Evolutionary conservation across 345 rosid genomes (phyloP), one percentile per base, ranked within the genome.

Genomic region (Linum tenue): DNA sequence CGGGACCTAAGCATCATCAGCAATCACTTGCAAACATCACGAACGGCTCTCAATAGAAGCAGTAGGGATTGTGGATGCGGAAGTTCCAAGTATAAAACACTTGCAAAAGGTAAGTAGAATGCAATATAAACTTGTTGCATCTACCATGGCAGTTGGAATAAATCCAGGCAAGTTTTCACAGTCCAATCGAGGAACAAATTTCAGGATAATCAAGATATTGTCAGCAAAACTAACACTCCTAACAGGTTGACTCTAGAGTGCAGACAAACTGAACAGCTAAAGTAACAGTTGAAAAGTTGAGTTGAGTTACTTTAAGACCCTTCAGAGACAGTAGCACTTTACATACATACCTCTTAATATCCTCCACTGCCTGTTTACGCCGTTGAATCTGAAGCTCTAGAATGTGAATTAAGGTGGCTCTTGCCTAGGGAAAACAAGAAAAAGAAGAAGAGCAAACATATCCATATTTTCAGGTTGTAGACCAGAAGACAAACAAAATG

Each of bases 331-430:
- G n/a, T 37, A 40, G 50, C 55, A 17, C 55, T 66, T 56, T 22
- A 38, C 48, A 36, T 63, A 56, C 64, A 73, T 55, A 86, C 97
- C 96, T 84, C 80, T 94, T 86, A 70, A 94, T 85, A 78, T 94
- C 97, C 68, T 94, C 96, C 65, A 94, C 87, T 1, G 96, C 97
- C 77, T 94, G 91, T 76, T 90, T 88, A 35, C 95, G 79, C 3
- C 79, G 86, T 64, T 86, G 85, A 62, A 90, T 94, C 76, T 94
- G 97, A 75, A 86, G 89, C 73, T 94, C 96, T 67, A 88, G 76
- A 62, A 92, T 82, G 78, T 88, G 98, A 75, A 88, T 92, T 59
- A 92, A 74, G 36, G 97, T 92, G 65, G 98, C 98, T 72, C 96
- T 84, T 17, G 96, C 97, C 99, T 94, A 74, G 11, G 41, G 44